These are phyloP conservation scores for Colletotrichum tanaceti DNA, from an alignment of 2,329 filamentous ascomycete species.

Conservation along the genomic window DNA sequence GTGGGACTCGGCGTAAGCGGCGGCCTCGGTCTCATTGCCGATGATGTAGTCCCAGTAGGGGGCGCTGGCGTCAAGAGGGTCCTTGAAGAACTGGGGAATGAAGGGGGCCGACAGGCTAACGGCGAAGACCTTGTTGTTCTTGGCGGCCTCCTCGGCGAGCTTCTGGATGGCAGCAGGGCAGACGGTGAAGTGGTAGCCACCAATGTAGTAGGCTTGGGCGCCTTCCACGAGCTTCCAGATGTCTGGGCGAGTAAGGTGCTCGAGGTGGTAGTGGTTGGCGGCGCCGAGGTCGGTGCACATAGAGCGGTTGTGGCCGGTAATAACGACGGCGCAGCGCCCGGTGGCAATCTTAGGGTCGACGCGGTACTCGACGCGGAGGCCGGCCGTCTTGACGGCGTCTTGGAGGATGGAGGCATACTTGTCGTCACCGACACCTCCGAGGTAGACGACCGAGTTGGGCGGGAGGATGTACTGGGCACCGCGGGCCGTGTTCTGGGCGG, in stretches of 20 bases:
- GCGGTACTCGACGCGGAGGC: constrained; percentile 94
- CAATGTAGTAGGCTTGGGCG: constrained; percentile 90
- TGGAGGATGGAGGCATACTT: constrained; percentile 92
- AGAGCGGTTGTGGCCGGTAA: constrained; percentile 95
- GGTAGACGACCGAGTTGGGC: constrained; percentile 88
- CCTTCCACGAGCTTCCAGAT: constrained; percentile 93
- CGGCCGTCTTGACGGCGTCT: constrained; percentile 86
- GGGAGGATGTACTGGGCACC: constrained; percentile 97
- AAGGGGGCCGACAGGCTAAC: constrained; percentile 95
- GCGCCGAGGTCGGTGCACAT: constrained; percentile 96
- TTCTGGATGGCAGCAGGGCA: constrained; percentile 91
- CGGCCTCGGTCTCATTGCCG: constrained; percentile 96
- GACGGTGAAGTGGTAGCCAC: constrained; percentile 97
- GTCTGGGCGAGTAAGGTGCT: constrained; percentile 89
- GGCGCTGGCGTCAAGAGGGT: constrained; percentile 84
- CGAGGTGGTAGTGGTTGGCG: constrained; percentile 96
- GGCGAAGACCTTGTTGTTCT: constrained; percentile 90
- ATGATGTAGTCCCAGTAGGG: constrained; percentile 97
- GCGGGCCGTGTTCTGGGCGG: constrained; percentile 96
- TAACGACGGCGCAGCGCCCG: constrained; percentile 94
- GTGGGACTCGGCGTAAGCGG: constrained; percentile 87
- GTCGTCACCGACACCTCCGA: constrained; percentile 94
- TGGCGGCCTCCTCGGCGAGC: constrained; percentile 88
- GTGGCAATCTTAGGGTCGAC: constrained; percentile 87
- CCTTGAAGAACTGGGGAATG: constrained; percentile 98